A percentile compares a stretch with the other conserved stretches of the same genome.
Evolutionary conservation across 208 protist genomes (phyloP).

Genomic region (Balamuthia mandrillaris): DNA sequence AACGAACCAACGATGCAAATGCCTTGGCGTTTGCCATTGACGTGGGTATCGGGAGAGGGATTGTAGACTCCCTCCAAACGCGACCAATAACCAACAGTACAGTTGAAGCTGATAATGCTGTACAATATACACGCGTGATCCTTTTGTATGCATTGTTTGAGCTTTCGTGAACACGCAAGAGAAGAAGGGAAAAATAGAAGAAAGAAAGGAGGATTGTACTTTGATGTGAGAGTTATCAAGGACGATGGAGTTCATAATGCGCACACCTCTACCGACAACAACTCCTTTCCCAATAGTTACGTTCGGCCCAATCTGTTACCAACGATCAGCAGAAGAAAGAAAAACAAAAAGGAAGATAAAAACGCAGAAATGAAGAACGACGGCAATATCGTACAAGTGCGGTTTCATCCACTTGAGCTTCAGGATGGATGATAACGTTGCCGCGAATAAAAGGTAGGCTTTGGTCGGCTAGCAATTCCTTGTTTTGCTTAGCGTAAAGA

Average conservation of each 20-base stretch:
- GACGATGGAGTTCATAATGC: conserved; percentile 43
- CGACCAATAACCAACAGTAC: conserved; percentile 33
- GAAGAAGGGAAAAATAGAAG: background rate
- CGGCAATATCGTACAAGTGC: conserved; percentile 41
- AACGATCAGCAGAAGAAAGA: background rate
- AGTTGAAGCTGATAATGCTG: conserved; percentile 45
- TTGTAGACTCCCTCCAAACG: conserved; percentile 37
- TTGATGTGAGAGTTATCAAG: conserved; percentile 43
- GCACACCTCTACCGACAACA: conserved; percentile 58
- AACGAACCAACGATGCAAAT: conserved; percentile 36
- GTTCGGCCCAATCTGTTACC: conserved; percentile 52
- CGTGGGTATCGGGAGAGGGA: conserved; percentile 21
- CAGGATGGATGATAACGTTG: conserved; percentile 60
- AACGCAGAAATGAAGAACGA: background rate
- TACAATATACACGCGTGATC: conserved; percentile 32
- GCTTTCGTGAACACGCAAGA: too few species aligned
- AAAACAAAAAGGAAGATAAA: too few species aligned
- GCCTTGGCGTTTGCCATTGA: conserved; percentile 20
- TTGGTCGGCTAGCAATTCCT: conserved; percentile 33
- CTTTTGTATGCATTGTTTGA: background rate
- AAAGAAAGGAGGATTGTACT: background rate
- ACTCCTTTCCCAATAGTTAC: conserved; percentile 60
- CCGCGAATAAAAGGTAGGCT: conserved; percentile 46
- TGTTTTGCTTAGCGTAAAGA: conserved; percentile 46
- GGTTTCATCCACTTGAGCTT: conserved; percentile 53